Evolutionary conservation across 495 filamentous ascomycete species (phyloP).

Genomic region (Barbatosphaeria neglecta): DNA sequence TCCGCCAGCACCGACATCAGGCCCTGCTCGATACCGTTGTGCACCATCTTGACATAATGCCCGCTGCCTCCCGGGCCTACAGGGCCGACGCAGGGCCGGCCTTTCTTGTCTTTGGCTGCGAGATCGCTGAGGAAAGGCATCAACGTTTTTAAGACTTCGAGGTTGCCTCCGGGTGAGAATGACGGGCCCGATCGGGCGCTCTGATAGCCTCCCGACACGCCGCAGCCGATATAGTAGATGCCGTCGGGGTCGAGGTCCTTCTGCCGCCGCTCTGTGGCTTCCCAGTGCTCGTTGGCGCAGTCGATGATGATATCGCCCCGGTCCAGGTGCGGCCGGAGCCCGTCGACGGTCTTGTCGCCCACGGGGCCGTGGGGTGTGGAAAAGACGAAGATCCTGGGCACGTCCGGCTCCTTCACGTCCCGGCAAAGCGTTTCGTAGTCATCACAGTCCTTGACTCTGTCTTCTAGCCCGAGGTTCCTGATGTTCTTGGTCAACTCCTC

Average conservation of each 20-base stretch:
- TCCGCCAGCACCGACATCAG: slow-evolving; percentile 45
- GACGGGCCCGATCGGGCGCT: slow-evolving; percentile 52
- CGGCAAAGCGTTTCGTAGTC: slow-evolving; percentile 11
- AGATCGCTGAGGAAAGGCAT: slow-evolving; percentile 53
- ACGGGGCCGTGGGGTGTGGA: slow-evolving; percentile 58
- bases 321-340: slow-evolving; percentile 43
- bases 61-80: slow-evolving; percentile 53
- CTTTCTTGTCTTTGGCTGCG: slow-evolving; percentile 46
- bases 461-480: slow-evolving; percentile 16
- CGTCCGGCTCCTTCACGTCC: neutral
- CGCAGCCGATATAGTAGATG: slow-evolving; percentile 55
- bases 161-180: slow-evolving; percentile 54
- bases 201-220: slow-evolving; percentile 61
- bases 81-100: slow-evolving; percentile 49
- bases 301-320: slow-evolving; percentile 61
- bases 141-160: slow-evolving; percentile 43
- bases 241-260: slow-evolving; percentile 40
- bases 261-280: slow-evolving; percentile 55
- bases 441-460: slow-evolving; percentile 17
- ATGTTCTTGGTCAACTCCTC: slow-evolving; percentile 23
- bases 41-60: slow-evolving; percentile 70
- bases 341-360: slow-evolving; percentile 52
- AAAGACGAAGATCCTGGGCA: slow-evolving; percentile 46
- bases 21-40: slow-evolving; percentile 67
- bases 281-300: slow-evolving; percentile 59